These are phyloP conservation scores for Chaetomium sp. DNA, from an alignment of 2,329 filamentous ascomycete species.

Conservation along the genomic window DNA sequence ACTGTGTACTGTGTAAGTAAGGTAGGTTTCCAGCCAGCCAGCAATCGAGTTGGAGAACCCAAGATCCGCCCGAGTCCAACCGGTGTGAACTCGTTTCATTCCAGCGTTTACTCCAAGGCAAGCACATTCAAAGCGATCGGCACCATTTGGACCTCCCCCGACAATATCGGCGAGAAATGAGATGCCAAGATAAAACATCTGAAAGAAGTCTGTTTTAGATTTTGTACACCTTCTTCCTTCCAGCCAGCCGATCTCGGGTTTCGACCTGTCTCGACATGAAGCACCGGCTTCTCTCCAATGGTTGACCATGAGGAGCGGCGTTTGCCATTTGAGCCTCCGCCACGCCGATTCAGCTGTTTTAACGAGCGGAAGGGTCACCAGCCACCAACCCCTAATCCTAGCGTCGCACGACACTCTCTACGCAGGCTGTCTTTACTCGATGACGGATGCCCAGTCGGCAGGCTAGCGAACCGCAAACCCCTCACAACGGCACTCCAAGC, in stretches of 20 bases:
- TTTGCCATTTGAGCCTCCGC: not conserved
- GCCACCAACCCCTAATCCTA: not conserved
- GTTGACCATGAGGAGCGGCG: not conserved
- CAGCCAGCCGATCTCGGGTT: not conserved
- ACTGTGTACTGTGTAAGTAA: no score
- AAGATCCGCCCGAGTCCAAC: not conserved
- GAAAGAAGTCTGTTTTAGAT: not conserved
- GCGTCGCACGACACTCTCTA: not conserved
- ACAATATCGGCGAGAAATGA: not conserved
- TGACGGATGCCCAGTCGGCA: not conserved
- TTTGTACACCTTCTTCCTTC: conserved; percentile 7
- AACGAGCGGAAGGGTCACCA: no score
- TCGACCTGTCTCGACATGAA: not conserved
- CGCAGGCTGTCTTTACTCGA: not conserved
- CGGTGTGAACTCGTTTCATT: not conserved
- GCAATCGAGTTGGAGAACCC: not conserved
- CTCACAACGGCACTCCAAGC: not conserved
- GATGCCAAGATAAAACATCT: not conserved
- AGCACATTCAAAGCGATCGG: no score
- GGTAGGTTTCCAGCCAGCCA: no score
- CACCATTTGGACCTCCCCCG: no score
- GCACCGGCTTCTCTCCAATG: not conserved
- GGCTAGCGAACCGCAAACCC: not conserved
- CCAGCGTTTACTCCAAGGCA: no score
- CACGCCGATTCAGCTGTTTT: not conserved